These are phyloP conservation scores for Debaryomyces prosopidis DNA, from an alignment of 805 yeast species.

Conservation along the genomic window DNA sequence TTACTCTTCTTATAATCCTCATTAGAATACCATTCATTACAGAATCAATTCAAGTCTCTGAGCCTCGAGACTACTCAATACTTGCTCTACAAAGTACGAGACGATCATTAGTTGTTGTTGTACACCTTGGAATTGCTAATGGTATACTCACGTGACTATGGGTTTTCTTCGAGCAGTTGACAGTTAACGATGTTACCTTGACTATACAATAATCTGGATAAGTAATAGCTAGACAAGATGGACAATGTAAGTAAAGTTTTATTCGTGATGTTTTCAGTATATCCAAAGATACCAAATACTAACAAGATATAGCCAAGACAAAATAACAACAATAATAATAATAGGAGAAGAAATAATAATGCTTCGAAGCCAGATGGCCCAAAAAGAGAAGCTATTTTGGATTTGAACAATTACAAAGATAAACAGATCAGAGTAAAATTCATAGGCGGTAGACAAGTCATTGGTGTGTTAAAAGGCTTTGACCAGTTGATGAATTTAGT, in stretches of 20 bases:
- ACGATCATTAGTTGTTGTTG: no score
- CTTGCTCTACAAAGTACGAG: no score
- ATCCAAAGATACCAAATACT: not conserved
- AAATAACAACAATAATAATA: conserved; percentile 15
- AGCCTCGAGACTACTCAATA: no score
- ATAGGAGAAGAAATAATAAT: conserved; percentile 12
- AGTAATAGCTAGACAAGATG: not conserved
- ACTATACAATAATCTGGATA: no score
- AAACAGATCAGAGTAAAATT: conserved; percentile 73
- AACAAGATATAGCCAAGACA: not conserved
- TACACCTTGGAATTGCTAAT: no score
- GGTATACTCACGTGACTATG: no score
- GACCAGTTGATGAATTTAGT: conserved; percentile 82
- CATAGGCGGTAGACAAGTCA: conserved; percentile 82
- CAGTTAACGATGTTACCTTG: no score
- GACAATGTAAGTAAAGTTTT: not conserved
- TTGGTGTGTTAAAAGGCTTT: conserved; percentile 79
- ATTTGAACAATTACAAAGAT: conserved; percentile 75
- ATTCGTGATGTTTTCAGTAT: no score
- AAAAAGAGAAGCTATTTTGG: conserved; percentile 85
- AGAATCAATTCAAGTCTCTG: no score
- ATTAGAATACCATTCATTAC: no score
- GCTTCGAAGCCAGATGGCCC: conserved; percentile 60
- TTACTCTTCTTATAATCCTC: no score
- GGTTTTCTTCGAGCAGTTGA: no score